These are phyloP conservation scores for Penicillium diatomitis DNA, from an alignment of 495 filamentous ascomycete genomes.

Conservation along the genomic window DNA sequence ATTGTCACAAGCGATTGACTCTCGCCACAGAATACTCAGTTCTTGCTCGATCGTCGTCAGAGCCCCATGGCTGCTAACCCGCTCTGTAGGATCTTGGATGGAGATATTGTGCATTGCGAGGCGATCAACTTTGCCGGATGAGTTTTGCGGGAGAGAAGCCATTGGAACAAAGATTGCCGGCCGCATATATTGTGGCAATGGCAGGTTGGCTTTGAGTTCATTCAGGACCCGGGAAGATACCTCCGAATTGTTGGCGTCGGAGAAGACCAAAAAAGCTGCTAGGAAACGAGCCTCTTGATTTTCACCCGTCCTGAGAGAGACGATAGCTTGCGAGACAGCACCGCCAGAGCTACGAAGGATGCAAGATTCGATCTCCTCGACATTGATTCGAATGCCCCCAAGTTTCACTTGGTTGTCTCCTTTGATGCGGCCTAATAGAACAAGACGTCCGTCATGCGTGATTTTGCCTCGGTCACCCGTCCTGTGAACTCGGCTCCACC, in stretches of 20 bases:
- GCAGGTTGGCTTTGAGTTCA: constrained; percentile 9
- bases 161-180: constrained; percentile 30
- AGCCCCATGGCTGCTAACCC: not conserved
- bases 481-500: constrained; percentile 21
- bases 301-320: not conserved
- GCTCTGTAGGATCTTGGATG: constrained; percentile 2
- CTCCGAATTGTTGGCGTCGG: not conserved
- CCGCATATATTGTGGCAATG: constrained; percentile 39
- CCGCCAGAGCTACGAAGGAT: constrained; percentile 23
- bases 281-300: constrained; percentile 1
- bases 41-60: constrained; percentile 4
- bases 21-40: constrained; percentile 20
- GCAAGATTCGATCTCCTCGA: constrained; percentile 36
- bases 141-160: constrained; percentile 30
- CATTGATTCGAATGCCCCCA: constrained; percentile 42
- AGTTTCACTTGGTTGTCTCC: constrained; percentile 45
- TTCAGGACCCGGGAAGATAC: not conserved
- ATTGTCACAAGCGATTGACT: constrained; percentile 11
- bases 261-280: constrained; percentile 13
- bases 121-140: constrained; percentile 35
- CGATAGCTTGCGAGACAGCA: constrained; percentile 11
- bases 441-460: constrained; percentile 22
- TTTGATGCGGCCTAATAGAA: constrained; percentile 27
- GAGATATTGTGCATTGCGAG: constrained; percentile 13
- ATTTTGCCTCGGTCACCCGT: constrained; percentile 19